Conservation (phyloP, 2,329 filamentous ascomycete genomes). For the Bipolaris oryzae region DNA sequence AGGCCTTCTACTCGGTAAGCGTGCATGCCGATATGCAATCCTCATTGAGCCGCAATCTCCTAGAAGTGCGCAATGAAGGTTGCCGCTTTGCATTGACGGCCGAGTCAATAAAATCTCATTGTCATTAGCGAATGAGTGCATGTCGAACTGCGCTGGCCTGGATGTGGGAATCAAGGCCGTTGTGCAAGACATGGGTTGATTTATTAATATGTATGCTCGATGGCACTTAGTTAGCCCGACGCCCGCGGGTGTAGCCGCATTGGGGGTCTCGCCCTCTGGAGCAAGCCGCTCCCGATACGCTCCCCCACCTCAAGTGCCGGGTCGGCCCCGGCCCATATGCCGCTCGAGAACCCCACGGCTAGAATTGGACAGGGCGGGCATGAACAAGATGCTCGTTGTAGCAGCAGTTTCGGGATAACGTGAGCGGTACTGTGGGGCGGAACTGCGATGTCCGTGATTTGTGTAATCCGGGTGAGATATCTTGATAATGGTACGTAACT, state of each 20-base stretch:
- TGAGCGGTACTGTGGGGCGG: background rate
- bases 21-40: background rate
- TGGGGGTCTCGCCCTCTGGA: background rate
- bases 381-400: background rate
- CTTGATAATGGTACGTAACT: background rate
- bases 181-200: background rate
- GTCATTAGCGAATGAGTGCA: background rate
- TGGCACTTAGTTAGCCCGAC: background rate
- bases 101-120: background rate
- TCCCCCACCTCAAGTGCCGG: background rate
- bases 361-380: background rate
- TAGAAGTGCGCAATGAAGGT: background rate
- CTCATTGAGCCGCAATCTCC: background rate
- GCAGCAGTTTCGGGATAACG: background rate
- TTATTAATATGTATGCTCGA: background rate
- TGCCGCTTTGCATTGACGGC: background rate
- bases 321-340: background rate
- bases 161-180: background rate
- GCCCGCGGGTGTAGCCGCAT: constrained; percentile 7
- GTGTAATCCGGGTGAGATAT: background rate
- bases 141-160: background rate
- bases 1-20: constrained; percentile 1
- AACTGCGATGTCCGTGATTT: background rate
- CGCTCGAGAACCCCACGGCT: background rate
- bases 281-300: background rate